A percentile compares a stretch with the other conserved stretches of the same genome.
Conservation (phyloP, 2,329 filamentous ascomycete species). For the Paecilomyces niveus region DNA sequence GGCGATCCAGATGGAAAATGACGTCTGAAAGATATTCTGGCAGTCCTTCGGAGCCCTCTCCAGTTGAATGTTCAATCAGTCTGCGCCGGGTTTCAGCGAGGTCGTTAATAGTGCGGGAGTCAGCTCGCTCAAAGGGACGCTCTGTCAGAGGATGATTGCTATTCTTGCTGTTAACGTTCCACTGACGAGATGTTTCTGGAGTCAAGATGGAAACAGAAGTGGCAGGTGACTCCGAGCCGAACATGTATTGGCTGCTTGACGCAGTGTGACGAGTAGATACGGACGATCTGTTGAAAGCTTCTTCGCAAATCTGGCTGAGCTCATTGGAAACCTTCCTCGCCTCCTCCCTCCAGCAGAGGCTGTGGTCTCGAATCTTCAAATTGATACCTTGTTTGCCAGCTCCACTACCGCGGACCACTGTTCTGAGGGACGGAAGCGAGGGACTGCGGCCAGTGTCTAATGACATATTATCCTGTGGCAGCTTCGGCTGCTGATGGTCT, state of each 20-base stretch:
- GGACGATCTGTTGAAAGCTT: conserved; percentile 73
- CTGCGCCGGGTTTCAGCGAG: conserved; percentile 53
- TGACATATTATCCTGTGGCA: conserved; percentile 13
- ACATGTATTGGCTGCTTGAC: conserved; percentile 27
- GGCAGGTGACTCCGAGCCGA: conserved; percentile 46
- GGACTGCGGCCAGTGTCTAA: conserved; percentile 28
- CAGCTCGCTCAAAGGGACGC: conserved; percentile 41
- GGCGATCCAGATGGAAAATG: conserved; percentile 52
- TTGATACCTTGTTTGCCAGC: conserved; percentile 24
- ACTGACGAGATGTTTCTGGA: conserved; percentile 17
- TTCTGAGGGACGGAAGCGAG: conserved; percentile 32
- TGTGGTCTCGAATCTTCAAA: conserved; percentile 33
- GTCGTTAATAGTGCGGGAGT: conserved; percentile 47
- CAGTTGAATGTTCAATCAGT: conserved; percentile 45
- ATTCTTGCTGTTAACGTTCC: conserved; percentile 9
- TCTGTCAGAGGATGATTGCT: conserved; percentile 39
- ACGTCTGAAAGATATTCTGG: conserved; percentile 51
- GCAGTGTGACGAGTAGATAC: conserved; percentile 44
- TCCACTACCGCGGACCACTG: conserved; percentile 26
- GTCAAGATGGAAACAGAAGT: conserved; percentile 31
- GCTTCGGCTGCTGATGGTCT: conserved; percentile 13
- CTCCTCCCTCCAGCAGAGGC: conserved; percentile 62
- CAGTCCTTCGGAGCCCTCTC: conserved; percentile 37
- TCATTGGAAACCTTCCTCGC: conserved; percentile 76
- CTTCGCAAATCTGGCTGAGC: conserved; percentile 83